Evolutionary conservation across 2,329 filamentous ascomycete genomes (phyloP).

Genomic region (Myriosclerotinia curreyana): DNA sequence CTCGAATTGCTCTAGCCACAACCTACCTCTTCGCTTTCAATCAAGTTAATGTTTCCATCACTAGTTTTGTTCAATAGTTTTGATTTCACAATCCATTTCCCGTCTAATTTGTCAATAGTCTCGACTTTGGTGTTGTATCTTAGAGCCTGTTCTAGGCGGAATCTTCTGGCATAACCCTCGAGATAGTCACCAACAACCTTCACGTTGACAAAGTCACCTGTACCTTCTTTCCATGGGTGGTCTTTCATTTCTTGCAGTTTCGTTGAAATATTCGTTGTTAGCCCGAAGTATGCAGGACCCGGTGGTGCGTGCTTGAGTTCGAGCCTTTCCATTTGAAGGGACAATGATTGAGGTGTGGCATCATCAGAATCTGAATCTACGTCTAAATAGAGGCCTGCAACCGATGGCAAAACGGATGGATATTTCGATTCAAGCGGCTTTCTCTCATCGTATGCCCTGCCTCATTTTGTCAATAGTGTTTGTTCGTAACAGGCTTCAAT

Average conservation of each 20-base stretch:
- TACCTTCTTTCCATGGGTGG: conserved; percentile 33
- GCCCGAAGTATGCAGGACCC: conserved; percentile 32
- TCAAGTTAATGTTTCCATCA: conserved; percentile 7
- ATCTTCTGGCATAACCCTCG: conserved; percentile 26
- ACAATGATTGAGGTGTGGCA: background rate
- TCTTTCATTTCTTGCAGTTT: conserved; percentile 31
- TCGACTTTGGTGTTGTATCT: conserved; percentile 34
- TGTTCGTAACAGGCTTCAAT: background rate
- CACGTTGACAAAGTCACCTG: conserved; percentile 32
- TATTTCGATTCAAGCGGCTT: conserved; percentile 30
- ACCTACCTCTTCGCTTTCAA: conserved; percentile 5
- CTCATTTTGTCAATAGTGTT: background rate
- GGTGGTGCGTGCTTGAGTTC: conserved; percentile 33
- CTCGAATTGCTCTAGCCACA: background rate
- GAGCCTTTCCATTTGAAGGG: background rate
- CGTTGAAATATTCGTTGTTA: conserved; percentile 35
- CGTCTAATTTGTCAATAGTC: conserved; percentile 27
- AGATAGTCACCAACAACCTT: conserved; percentile 31
- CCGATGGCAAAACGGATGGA: conserved; percentile 30
- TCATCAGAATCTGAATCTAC: conserved; percentile 13
- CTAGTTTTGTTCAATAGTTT: conserved; percentile 24
- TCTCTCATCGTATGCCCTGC: conserved; percentile 34
- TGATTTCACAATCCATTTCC: conserved; percentile 30
- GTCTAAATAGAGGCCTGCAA: conserved; percentile 26
- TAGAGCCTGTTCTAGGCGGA: conserved; percentile 27